Evolutionary conservation across 305 asterid genomes (phyloP), one percentile per base, ranked within the genome.

Genomic region (Nicotiana rustica): DNA sequence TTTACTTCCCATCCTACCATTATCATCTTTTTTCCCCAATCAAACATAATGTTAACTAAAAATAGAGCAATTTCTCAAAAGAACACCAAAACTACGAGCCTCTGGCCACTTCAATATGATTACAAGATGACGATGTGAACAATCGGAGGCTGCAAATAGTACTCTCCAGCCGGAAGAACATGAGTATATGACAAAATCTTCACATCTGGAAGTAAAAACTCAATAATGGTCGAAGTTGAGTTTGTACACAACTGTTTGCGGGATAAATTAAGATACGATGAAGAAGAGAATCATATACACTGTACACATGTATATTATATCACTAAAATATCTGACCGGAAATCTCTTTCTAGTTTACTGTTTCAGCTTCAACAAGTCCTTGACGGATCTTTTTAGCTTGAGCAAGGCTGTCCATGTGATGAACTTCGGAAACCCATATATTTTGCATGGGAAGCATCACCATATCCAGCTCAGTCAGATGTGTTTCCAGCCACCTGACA

Each of bases 371-470:
- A 57, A 81, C 55, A 69, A 93, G 90, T 68, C 55, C 92, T 67
- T 81, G 86, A 81, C 91, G 65, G 67, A 88, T 79, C 82, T 69
- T 82, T 87, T 94, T 91, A 70, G 98, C 93, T 87, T 93, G 89
- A 25, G 81, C 67, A 4, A 93, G 96, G 77, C 92, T 84, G 86
- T 93, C 92, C 10, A 84, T 76, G 38, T 44, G 90, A 84, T 82
- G 33, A 67, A 92, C 89, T 21, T 89, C 88, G 0, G 89, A 86
- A 10, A 89, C 92, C 95, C 92, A 89, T 18, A 96, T 82, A 85
- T 94, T 92, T 78, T 80, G 88, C 90, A 90, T 25, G 12, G 91
- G 89, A 67, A 90, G 97, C 82, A 89, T 57, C 1, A 78, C 31
- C 86, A 90, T 85, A 55, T 84, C 91, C 84, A 85, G 38, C 84